Conservation (phyloP, 257 asterid species). For the Echites panduratus region DNA sequence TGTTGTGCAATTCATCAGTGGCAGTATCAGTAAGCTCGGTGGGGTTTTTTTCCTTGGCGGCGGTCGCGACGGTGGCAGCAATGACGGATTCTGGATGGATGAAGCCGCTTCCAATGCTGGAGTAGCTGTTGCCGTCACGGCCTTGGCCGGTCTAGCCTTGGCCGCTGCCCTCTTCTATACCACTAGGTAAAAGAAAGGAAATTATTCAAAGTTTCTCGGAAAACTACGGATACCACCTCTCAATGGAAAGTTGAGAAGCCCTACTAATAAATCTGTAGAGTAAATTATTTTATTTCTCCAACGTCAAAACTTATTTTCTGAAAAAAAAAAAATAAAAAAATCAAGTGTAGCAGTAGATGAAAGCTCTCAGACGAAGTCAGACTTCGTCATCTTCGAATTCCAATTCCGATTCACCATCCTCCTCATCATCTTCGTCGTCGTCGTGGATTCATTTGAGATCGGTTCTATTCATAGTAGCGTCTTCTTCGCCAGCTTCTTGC, state of each 20-base stretch:
- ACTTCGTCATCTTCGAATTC: slow-evolving; percentile 77
- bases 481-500: slow-evolving; percentile 73
- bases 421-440: slow-evolving; percentile 58
- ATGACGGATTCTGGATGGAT: slow-evolving; percentile 32
- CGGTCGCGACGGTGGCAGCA: slow-evolving; percentile 20
- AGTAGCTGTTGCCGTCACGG: slow-evolving; percentile 61
- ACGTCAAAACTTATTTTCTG: slow-evolving; percentile 14
- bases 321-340: background rate
- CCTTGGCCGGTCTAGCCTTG: slow-evolving; percentile 68
- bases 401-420: slow-evolving; percentile 66
- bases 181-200: slow-evolving; percentile 39
- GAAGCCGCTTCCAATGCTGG: slow-evolving; percentile 46
- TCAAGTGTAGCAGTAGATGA: slow-evolving; percentile 53
- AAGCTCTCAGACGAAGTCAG: slow-evolving; percentile 84
- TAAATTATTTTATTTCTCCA: background rate
- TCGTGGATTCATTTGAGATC: slow-evolving; percentile 96
- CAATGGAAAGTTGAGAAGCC: slow-evolving; percentile 30
- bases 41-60: slow-evolving; percentile 19
- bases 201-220: background rate
- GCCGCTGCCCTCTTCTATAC: slow-evolving; percentile 65
- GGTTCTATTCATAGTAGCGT: slow-evolving; percentile 75
- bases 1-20: slow-evolving; percentile 34
- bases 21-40: slow-evolving; percentile 30
- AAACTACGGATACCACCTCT: slow-evolving; percentile 11
- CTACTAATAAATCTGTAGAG: slow-evolving; percentile 29